Evolutionary conservation across 768 basidiomycete genomes (phyloP).

Genomic region (Leccinum longicurvipes): DNA sequence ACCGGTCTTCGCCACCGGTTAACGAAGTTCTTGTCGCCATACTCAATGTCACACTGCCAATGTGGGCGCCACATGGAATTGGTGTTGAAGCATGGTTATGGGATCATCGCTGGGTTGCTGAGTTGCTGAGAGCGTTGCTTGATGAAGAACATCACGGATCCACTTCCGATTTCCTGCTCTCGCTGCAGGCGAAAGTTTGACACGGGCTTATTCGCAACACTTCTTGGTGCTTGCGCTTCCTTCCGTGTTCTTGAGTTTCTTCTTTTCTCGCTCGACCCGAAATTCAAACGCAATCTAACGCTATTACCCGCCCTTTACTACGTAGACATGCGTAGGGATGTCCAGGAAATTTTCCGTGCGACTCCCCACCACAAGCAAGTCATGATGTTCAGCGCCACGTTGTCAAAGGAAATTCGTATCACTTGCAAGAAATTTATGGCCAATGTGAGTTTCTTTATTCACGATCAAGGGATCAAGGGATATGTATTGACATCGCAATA

Average conservation of each 20-base stretch:
- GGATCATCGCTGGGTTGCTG: conserved; percentile 35
- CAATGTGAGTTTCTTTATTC: conserved; percentile 59
- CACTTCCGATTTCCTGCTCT: conserved; percentile 34
- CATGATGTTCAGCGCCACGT: conserved; percentile 99
- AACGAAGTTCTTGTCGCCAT: conserved; percentile 37
- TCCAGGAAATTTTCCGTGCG: conserved; percentile 99
- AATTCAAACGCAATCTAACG: conserved; percentile 61
- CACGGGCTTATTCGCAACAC: conserved; percentile 15
- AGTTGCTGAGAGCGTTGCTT: conserved; percentile 35
- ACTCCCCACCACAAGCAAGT: conserved; percentile 99
- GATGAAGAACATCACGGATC: conserved; percentile 36
- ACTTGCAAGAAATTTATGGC: conserved; percentile 99
- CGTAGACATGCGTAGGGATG: conserved; percentile 99
- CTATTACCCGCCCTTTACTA: conserved; percentile 49
- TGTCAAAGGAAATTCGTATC: conserved; percentile 93
- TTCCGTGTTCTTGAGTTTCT: conserved; percentile 43
- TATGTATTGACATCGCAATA: conserved; percentile 29
- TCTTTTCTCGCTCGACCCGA: conserved; percentile 47
- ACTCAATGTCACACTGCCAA: conserved; percentile 38
- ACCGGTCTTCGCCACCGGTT: conserved; percentile 32
- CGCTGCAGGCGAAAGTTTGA: conserved; percentile 20
- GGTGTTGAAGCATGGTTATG: conserved; percentile 38
- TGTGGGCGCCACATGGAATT: conserved; percentile 38
- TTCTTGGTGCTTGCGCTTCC: conserved; percentile 12
- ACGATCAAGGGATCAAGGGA: background rate